Conservation (phyloP, 768 basidiomycete genomes). For the Daedalea quercina region DNA sequence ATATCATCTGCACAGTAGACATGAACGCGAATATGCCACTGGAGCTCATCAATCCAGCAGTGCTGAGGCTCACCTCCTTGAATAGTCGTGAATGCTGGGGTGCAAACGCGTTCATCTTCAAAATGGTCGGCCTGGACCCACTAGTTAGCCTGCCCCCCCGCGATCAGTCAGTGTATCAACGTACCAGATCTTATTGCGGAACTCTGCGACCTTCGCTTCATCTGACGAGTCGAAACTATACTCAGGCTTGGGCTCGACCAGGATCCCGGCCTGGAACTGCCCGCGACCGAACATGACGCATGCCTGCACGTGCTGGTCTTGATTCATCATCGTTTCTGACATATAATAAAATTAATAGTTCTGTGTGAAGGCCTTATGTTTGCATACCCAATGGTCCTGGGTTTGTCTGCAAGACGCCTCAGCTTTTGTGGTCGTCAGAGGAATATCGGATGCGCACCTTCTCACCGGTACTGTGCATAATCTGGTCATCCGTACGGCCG, state of each 20-base stretch:
- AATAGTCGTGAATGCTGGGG: constrained; percentile 40
- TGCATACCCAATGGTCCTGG: neutral
- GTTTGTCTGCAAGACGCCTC: neutral
- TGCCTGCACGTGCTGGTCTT: constrained; percentile 26
- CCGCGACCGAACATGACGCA: constrained; percentile 37
- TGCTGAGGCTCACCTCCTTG: constrained; percentile 34
- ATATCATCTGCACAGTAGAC: constrained; percentile 24
- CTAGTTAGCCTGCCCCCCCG: neutral
- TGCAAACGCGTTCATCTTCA: constrained; percentile 33
- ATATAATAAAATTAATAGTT: no score
- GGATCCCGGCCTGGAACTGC: constrained; percentile 31
- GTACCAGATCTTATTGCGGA: constrained; percentile 31
- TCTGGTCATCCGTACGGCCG: constrained; percentile 41
- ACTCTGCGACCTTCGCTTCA: constrained; percentile 22
- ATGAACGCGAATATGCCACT: no score
- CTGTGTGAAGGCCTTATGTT: no score
- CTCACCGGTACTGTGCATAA: constrained; percentile 36
- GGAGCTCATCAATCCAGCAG: no score
- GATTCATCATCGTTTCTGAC: constrained; percentile 28
- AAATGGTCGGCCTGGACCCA: constrained; percentile 21
- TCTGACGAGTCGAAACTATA: constrained; percentile 25
- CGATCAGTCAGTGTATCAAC: neutral
- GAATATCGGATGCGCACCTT: constrained; percentile 20
- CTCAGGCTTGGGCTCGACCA: constrained; percentile 29
- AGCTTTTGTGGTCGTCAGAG: neutral